Evolutionary conservation across 441 rosid genomes (phyloP), one percentile per base, ranked within the genome.

Genomic region (Geranium incanum): DNA sequence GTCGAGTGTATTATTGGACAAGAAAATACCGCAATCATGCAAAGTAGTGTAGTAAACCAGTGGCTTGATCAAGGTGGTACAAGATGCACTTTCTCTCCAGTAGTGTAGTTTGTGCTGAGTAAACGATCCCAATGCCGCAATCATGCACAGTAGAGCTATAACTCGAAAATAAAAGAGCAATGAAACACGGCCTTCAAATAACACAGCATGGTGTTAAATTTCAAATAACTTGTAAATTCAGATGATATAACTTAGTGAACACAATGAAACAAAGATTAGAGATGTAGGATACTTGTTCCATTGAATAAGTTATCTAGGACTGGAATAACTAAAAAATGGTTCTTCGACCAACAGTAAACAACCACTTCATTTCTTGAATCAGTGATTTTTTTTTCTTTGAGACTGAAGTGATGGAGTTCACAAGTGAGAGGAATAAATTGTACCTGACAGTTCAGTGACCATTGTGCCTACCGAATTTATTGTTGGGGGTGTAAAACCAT

Each of bases 91-190:
- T 68, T 92, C 99, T 80, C 98, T 88, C 91, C 91, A 84, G 78
- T 89, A 90, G 71, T 95, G 95, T 65, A 95, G 79, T 74, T 89
- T 95, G 74, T 95, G 98, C 77, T 85, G 73, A 64, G 95, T 85
- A 77, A 95, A 92, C 38, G 91, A 88, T 82, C 99, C 89, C 83
- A 95, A 71, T 62, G 98, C 97, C 12, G 96, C 87, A 62, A 95
- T 92, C 84, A 85, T 92, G 86, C 89, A 88, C 39, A 95, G 87
- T 18, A 92, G 87, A 74, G 99, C 98, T 95, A 93, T 28, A 80
- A 74, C 21, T 21, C 21, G 21, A 21, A 21, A 59, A 45, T 13
- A 45, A 45, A 45, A 6, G 52, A 11, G 52, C 2, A 45, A 45
- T 45, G 2, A 45, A 45, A 45, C n/a, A 11, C 13, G n/a, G 52